A percentile compares a stretch with the other conserved stretches of the same genome.
phyloP scores from a whole-genome alignment of 2,329 filamentous ascomycete genomes.

The Penicillium italicum region DNA sequence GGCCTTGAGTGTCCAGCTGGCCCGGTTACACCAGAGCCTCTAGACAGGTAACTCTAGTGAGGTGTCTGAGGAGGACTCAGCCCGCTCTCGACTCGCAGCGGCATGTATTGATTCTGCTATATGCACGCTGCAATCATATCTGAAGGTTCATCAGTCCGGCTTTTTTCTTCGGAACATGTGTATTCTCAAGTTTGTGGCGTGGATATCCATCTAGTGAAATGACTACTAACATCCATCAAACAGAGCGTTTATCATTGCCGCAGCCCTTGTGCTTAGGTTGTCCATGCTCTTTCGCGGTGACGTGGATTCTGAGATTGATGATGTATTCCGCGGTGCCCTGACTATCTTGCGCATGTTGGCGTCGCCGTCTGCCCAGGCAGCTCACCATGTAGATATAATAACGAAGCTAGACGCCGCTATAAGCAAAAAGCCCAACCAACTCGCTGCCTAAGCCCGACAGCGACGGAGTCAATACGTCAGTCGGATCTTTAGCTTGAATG shows the following conservation, averaged over 20 bases:
- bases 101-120: conserved; percentile 56
- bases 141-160: conserved; percentile 46
- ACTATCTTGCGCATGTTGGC: conserved; percentile 51
- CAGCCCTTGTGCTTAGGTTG: conserved; percentile 56
- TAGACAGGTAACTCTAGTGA: conserved; percentile 16
- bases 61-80: conserved; percentile 25
- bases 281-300: conserved; percentile 52
- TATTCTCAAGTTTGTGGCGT: conserved; percentile 52
- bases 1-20: conserved; percentile 42
- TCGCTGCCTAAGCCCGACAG: conserved; percentile 26
- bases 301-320: conserved; percentile 37
- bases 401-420: conserved; percentile 48
- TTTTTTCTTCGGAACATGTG: conserved; percentile 56
- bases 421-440: conserved; percentile 38
- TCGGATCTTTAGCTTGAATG: conserved; percentile 35
- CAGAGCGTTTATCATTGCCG: conserved; percentile 55
- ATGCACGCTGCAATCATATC: conserved; percentile 54
- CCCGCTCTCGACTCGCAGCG: conserved; percentile 43
- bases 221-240: background rate
- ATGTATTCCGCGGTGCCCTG: conserved; percentile 50
- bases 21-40: conserved; percentile 25
- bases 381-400: conserved; percentile 57
- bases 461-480: conserved; percentile 36
- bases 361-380: conserved; percentile 53
- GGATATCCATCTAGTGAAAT: background rate